phyloP scores from a whole-genome alignment of 1,284 basidiomycete species.

The Coniferiporia sulphurascens region DNA sequence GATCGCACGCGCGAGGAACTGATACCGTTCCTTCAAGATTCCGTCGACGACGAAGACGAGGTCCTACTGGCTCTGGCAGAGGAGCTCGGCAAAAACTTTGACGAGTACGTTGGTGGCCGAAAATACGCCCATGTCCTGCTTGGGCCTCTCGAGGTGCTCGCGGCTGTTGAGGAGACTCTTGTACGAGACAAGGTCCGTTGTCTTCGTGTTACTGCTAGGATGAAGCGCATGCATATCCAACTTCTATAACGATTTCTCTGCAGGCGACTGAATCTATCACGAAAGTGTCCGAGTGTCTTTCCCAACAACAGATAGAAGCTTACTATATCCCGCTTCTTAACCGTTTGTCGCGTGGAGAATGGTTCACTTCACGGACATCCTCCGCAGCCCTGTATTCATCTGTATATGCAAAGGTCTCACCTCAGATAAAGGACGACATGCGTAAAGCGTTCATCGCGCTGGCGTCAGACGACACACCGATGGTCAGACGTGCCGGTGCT shows the following conservation, averaged over 20 bases:
- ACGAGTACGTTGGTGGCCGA: conserved; percentile 92
- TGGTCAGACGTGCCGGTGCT: conserved; percentile 96
- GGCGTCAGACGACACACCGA: conserved; percentile 94
- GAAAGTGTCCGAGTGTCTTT: conserved; percentile 81
- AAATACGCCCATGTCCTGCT: conserved; percentile 87
- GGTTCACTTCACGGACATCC: conserved; percentile 99
- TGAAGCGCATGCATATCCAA: neutral
- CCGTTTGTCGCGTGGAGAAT: conserved; percentile 90
- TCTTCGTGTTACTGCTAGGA: neutral
- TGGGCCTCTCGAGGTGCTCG: conserved; percentile 92
- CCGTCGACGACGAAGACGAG: conserved; percentile 98
- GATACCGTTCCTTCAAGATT: conserved; percentile 96
- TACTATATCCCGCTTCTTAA: conserved; percentile 90
- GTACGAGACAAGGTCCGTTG: conserved; percentile 90
- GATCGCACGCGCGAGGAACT: conserved; percentile 95
- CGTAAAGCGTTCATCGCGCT: conserved; percentile 83
- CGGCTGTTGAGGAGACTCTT: conserved; percentile 96
- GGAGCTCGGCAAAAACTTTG: conserved; percentile 88
- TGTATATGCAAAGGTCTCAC: conserved; percentile 80
- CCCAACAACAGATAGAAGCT: conserved; percentile 81
- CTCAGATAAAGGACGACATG: conserved; percentile 82
- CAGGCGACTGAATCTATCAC: conserved; percentile 97
- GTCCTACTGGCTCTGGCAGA: conserved; percentile 95
- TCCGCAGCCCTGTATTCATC: conserved; percentile 92
- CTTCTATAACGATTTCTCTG: conserved; percentile 18